These are phyloP conservation scores for Rhodomyrtus psidioides DNA, from an alignment of 441 rosid genomes.

Conservation along the genomic window DNA sequence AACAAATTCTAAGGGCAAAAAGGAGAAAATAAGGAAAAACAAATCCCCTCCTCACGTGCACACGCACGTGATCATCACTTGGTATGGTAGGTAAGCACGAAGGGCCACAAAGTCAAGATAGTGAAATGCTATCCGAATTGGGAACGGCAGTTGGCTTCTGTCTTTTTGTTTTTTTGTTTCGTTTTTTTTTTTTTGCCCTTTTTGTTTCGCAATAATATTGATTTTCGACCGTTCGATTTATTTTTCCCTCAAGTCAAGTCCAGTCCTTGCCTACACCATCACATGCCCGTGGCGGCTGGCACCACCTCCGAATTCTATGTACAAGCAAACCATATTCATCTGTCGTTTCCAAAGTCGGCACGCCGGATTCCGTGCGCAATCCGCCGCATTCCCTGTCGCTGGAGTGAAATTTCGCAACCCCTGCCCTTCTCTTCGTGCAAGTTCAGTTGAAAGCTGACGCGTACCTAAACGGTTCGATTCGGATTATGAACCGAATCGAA, in stretches of 20 bases:
- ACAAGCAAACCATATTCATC: too few relatives aligned
- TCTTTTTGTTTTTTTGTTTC: not conserved
- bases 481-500: too few relatives aligned
- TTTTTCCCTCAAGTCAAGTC: not conserved
- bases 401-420: not conserved
- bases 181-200: too few relatives aligned
- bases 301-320: not conserved
- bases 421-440: too few relatives aligned
- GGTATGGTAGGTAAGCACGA: not conserved
- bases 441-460: too few relatives aligned
- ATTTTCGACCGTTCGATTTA: not conserved
- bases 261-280: not conserved
- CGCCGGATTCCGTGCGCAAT: too few relatives aligned
- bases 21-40: not conserved
- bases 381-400: not conserved
- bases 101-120: slow-evolving; percentile 32
- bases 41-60: not conserved
- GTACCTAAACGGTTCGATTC: too few relatives aligned
- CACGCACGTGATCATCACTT: not conserved
- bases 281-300: not conserved
- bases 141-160: not conserved
- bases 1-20: not conserved
- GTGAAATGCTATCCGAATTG: slow-evolving; percentile 25
- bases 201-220: not conserved
- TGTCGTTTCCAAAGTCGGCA: too few relatives aligned